phyloP scores from a whole-genome alignment of 306 rosid species.

The Castanea mollissima region DNA sequence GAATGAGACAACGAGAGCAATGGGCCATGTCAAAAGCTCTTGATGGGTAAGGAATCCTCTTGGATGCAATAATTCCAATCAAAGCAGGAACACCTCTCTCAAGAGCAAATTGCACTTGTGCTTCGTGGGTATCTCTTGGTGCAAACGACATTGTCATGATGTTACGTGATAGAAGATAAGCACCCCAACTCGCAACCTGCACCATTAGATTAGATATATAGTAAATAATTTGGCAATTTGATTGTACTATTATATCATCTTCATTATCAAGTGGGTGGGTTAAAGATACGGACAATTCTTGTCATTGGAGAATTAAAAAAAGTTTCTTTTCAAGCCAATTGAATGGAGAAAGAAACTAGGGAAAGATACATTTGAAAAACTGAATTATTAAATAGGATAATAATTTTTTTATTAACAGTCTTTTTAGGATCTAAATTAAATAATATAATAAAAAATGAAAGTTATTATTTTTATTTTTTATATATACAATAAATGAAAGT shows the following conservation, averaged over 20 bases:
- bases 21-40: conserved; percentile 84
- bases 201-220: background rate
- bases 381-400: background rate
- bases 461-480: background rate
- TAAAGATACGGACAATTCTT: background rate
- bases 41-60: conserved; percentile 69
- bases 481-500: background rate
- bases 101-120: conserved; percentile 77
- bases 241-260: background rate
- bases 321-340: too few relatives aligned
- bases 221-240: conserved; percentile 8
- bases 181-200: conserved; percentile 95
- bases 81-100: conserved; percentile 80
- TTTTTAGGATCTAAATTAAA: background rate
- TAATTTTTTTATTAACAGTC: too few relatives aligned
- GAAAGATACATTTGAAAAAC: background rate
- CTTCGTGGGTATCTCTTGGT: conserved; percentile 81
- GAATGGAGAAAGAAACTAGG: background rate
- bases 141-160: conserved; percentile 61
- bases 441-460: background rate
- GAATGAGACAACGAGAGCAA: conserved; percentile 86
- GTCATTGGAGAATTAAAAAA: too few relatives aligned
- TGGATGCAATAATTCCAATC: conserved; percentile 68
- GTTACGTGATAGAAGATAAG: conserved; percentile 56
- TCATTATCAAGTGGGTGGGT: background rate